phyloP scores from a whole-genome alignment of 768 basidiomycete genomes.

The Tricholoma furcatifolium region DNA sequence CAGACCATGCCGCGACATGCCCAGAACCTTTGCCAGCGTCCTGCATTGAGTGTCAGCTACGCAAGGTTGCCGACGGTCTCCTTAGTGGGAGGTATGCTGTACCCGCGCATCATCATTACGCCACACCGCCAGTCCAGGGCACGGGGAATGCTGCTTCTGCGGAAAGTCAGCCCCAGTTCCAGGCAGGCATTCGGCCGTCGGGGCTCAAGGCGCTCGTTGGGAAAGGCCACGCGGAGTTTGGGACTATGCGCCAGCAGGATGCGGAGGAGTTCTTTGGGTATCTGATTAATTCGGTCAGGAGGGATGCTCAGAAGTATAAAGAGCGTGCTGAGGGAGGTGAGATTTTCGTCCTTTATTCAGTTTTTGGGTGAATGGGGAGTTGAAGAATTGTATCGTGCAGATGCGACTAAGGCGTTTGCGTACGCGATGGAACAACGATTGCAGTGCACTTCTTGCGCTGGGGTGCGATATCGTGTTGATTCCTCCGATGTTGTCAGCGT shows the following conservation, averaged over 20 bases:
- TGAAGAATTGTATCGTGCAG: slow-evolving; percentile 23
- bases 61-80: slow-evolving; percentile 89
- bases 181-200: slow-evolving; percentile 78
- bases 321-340: slow-evolving; percentile 32
- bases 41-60: slow-evolving; percentile 95
- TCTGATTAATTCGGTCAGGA: slow-evolving; percentile 69
- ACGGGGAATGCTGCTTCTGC: slow-evolving; percentile 6
- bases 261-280: slow-evolving; percentile 92
- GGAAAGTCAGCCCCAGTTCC: slow-evolving; percentile 54
- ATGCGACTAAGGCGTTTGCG: slow-evolving; percentile 75
- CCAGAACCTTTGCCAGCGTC: slow-evolving; percentile 66
- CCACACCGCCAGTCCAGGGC: not conserved
- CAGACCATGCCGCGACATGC: slow-evolving; percentile 61
- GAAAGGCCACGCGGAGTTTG: slow-evolving; percentile 89
- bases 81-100: slow-evolving; percentile 88
- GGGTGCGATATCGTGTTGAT: slow-evolving; percentile 83
- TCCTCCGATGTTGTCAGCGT: slow-evolving; percentile 76
- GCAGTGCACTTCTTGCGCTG: slow-evolving; percentile 74
- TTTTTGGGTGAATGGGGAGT: not conserved
- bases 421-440: slow-evolving; percentile 88
- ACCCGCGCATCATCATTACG: slow-evolving; percentile 39
- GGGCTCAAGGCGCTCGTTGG: slow-evolving; percentile 90
- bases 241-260: slow-evolving; percentile 97
- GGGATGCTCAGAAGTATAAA: slow-evolving; percentile 56
- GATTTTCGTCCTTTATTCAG: slow-evolving; percentile 5